Base-by-base conservation (phyloP, 164 flowering plant genomes). In the Vitis rotundifolia region DNA sequence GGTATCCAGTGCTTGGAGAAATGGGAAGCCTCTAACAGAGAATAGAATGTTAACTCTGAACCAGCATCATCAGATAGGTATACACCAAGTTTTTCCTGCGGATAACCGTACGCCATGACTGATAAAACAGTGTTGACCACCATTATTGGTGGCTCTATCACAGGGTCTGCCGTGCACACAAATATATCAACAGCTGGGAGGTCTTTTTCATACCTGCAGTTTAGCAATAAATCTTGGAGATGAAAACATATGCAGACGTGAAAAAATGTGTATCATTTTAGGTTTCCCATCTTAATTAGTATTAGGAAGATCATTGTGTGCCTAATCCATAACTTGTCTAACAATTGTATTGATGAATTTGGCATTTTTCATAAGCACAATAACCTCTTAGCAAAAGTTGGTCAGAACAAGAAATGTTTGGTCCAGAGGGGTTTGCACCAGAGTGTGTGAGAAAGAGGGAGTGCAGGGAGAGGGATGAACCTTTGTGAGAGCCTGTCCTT, bases 401-500 rank as follows among this genome's bases (percentile, higher is more conserved):
- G 44, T 37, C 44, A 11, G 56, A 53, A 7, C 26, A 22, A 22
- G 26, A 22, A 22, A 22, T 22, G 26, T 22, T 22, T 22, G 26
- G 26, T 22, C 26, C 26, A 22, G 26, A 22, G 26, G 26, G 26
- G 2, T n/a, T n/a, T 22, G 11, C 14, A 53, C 16, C 16, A 13
- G 56, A 13, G 56, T 11, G n/a, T 52, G 56, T 1, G 56, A 53
- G 56, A 11, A n/a, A 53, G 26, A 22, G 26, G 56, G 12, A 62
- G 3, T 11, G 11, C 48, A 16, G 28, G 13, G 26, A 66, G 18
- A 14, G 28, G 37, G 16, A 53, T 55, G 53, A 67, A 83, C 84
- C 88, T 81, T 8, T 49, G 68, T 9, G 83, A 76, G 70, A 85
- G 86, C 57, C 73, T 76, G 57, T 79, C 73, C 57, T 73, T 80